Conservation (phyloP, 208 protist species). For the Crithidia expoeki region DNA sequence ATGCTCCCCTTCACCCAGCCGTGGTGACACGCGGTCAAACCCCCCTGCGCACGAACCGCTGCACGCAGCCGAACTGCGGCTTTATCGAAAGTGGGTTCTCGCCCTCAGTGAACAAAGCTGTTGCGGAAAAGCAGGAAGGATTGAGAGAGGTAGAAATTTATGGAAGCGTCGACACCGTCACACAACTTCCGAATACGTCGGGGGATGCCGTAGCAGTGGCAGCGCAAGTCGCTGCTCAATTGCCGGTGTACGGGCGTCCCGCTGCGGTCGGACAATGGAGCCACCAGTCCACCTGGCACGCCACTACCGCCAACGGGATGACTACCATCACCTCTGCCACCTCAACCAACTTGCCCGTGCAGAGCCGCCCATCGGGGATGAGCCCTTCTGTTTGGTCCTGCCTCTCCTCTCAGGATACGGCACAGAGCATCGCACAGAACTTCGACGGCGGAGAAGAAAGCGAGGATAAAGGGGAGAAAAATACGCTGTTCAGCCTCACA, state of each 20-base stretch:
- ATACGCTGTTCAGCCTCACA: not conserved
- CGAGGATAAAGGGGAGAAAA: not conserved
- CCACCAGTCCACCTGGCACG: not conserved
- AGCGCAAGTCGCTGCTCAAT: not conserved
- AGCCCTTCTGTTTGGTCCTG: not conserved
- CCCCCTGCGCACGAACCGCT: not conserved
- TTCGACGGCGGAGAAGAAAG: not conserved
- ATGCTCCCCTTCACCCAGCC: not conserved
- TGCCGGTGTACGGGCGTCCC: not conserved
- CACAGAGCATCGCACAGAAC: not conserved
- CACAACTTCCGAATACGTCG: not conserved
- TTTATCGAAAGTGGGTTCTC: not conserved
- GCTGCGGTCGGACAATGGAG: not conserved
- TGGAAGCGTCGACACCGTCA: not conserved
- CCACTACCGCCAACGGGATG: not conserved
- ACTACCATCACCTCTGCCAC: not conserved
- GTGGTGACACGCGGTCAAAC: not conserved
- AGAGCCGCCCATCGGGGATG: not conserved
- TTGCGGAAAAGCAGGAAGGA: not conserved
- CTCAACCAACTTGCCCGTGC: not conserved
- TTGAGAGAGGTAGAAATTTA: not conserved
- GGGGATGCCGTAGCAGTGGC: not conserved
- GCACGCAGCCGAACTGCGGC: not conserved
- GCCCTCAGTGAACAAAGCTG: not conserved
- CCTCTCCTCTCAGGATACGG: not conserved